Percentiles rank a stretch among this genome's conserved stretches.
Evolutionary conservation across 2,329 filamentous ascomycete species (phyloP).

Genomic region (Alternaria atra): DNA sequence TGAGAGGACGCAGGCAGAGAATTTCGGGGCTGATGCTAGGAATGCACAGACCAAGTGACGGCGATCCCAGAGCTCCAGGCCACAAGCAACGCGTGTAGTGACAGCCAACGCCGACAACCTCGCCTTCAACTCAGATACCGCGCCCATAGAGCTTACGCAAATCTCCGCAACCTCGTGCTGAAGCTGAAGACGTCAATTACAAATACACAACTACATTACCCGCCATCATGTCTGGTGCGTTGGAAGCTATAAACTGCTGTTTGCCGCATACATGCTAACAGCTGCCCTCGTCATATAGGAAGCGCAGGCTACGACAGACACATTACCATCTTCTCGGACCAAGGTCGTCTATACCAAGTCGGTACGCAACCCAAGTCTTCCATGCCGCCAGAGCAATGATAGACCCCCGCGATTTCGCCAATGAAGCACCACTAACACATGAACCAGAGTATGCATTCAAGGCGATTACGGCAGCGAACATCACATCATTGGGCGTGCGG

Average conservation of each 20-base stretch:
- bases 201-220: constrained; percentile 32
- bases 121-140: constrained; percentile 31
- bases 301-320: constrained; percentile 88
- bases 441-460: constrained; percentile 98
- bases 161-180: constrained; percentile 36
- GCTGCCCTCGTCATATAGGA: constrained; percentile 38
- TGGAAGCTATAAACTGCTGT: constrained; percentile 22
- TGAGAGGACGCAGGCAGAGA: constrained; percentile 45
- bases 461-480: constrained; percentile 98
- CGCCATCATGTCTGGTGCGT: constrained; percentile 55
- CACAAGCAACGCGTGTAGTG: constrained; percentile 46
- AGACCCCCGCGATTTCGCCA: constrained; percentile 2
- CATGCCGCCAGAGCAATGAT: background rate
- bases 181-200: constrained; percentile 38
- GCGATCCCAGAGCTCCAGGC: constrained; percentile 45
- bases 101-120: constrained; percentile 33
- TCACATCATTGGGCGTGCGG: constrained; percentile 94
- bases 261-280: constrained; percentile 41
- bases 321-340: constrained; percentile 99
- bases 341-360: constrained; percentile 98
- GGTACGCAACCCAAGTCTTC: constrained; percentile 67
- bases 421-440: constrained; percentile 12
- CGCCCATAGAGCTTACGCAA: constrained; percentile 41
- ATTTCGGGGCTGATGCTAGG: constrained; percentile 40
- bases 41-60: constrained; percentile 26